Percentiles rank a stretch among this genome's conserved stretches.
Conservation (phyloP, 495 filamentous ascomycete species). For the Penicillium soppii region DNA sequence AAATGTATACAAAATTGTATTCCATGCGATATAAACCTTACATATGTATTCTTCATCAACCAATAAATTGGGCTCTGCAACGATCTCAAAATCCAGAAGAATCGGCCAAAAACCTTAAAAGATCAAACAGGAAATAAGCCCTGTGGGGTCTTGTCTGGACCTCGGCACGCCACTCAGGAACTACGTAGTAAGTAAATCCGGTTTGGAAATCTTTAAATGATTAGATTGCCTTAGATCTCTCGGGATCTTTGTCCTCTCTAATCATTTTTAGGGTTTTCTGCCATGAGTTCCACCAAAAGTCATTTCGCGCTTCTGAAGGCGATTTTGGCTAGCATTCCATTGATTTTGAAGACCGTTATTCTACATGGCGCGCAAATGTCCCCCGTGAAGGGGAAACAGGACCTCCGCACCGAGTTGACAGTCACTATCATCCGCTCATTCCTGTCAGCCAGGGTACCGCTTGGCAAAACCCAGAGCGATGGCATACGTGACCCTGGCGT, state of each 20-base stretch:
- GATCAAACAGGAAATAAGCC: background rate
- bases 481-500: slow-evolving; percentile 63
- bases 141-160: slow-evolving; percentile 10
- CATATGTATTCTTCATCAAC: no score
- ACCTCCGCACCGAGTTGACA: slow-evolving; percentile 73
- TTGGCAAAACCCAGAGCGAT: slow-evolving; percentile 64
- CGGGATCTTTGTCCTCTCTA: background rate
- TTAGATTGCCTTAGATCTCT: background rate
- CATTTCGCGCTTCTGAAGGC: slow-evolving; percentile 44
- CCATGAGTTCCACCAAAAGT: slow-evolving; percentile 36
- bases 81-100: no score
- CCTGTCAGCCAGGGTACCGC: slow-evolving; percentile 42
- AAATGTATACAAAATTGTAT: no score
- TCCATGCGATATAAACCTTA: no score
- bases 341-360: slow-evolving; percentile 65
- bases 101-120: no score
- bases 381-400: slow-evolving; percentile 68
- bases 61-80: no score
- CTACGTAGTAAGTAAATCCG: background rate
- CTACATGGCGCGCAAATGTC: slow-evolving; percentile 66
- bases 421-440: slow-evolving; percentile 68
- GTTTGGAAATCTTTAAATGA: background rate
- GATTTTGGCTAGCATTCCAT: slow-evolving; percentile 58
- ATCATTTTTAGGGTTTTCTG: background rate
- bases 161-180: slow-evolving; percentile 21